Conservation (phyloP, 2,329 filamentous ascomycete species). For the Neofusicoccum umdonicola region DNA sequence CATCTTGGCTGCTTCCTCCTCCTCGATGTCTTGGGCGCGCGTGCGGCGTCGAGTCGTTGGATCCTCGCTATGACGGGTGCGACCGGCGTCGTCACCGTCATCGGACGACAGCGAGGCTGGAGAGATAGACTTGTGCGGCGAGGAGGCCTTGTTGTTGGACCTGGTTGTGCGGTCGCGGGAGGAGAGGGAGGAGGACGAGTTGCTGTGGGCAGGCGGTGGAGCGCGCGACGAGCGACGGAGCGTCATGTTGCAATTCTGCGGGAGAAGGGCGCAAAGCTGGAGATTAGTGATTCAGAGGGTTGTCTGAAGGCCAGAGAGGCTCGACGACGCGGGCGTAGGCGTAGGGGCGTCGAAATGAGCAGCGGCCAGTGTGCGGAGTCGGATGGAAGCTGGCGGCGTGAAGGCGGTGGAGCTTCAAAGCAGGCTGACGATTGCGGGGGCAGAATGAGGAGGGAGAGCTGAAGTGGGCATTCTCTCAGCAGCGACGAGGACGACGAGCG, state of each 20-base stretch:
- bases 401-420: conserved; percentile 37
- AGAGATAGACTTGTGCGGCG: conserved; percentile 72
- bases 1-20: conserved; percentile 38
- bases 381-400: conserved; percentile 26
- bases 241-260: conserved; percentile 49
- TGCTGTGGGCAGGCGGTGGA: conserved; percentile 69
- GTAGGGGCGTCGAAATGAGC: conserved; percentile 20
- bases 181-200: conserved; percentile 68
- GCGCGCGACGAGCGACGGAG: conserved; percentile 90
- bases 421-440: conserved; percentile 28
- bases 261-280: conserved; percentile 3
- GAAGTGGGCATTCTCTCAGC: conserved; percentile 28
- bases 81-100: conserved; percentile 58
- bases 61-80: conserved; percentile 57
- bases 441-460: conserved; percentile 21
- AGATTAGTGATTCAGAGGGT: not conserved
- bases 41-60: conserved; percentile 74
- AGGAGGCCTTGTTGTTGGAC: conserved; percentile 68
- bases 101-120: conserved; percentile 71
- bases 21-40: conserved; percentile 69
- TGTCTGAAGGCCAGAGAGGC: not conserved
- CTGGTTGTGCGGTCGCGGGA: conserved; percentile 74
- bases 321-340: not conserved
- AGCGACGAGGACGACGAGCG: not conserved
- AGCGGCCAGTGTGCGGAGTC: conserved; percentile 20